Evolutionary conservation across 140 eudicot species (phyloP), one percentile per base, ranked within the genome.

Genomic region (Cichorium intybus): DNA sequence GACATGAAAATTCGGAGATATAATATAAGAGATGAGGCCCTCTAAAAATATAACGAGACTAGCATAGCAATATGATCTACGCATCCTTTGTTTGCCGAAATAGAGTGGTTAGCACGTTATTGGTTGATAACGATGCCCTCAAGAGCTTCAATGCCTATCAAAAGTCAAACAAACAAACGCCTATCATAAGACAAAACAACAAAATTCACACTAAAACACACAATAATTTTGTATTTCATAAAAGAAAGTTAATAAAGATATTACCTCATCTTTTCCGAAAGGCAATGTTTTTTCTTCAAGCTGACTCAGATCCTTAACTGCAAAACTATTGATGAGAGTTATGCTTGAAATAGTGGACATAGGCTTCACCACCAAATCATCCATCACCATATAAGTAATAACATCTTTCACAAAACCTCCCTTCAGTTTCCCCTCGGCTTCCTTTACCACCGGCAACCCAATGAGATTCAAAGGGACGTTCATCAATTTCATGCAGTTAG

Each of bases 361-460:
- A 0, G 80, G 75, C n/a, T 68, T 75, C 17, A 68, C 70, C 5
- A 2, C 46, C 6, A 75, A 39, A 48, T 76, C 35, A 62, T 76
- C 81, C 76, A 62, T 75, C 48, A 75, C 71, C 72, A 69, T 75
- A 3, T 75, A 75, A 1, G 67, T 61, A 37, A 75, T 71, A 14
- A 69, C 41, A 4, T 72, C 81, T 20, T 75, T 68, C 9, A 75
- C 76, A 43, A 37, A 75, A 2, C 46, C 46, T 37, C 41, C 41
- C 41, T 7, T 7, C 12, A 34, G 7, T 34, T 37, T 37, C 46
- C 12, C n/a, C 15, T 0, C n/a, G 4, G 46, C n/a, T 37, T 37
- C n/a, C n/a, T 37, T 37, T 11, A 37, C 46, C 46, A 9, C 46
- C 46, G 46, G 46, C 3, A n/a, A 37, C n/a, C 46, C 46, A 37